These are phyloP conservation scores for Geranium incanum DNA, from an alignment of 441 rosid genomes.

Conservation along the genomic window DNA sequence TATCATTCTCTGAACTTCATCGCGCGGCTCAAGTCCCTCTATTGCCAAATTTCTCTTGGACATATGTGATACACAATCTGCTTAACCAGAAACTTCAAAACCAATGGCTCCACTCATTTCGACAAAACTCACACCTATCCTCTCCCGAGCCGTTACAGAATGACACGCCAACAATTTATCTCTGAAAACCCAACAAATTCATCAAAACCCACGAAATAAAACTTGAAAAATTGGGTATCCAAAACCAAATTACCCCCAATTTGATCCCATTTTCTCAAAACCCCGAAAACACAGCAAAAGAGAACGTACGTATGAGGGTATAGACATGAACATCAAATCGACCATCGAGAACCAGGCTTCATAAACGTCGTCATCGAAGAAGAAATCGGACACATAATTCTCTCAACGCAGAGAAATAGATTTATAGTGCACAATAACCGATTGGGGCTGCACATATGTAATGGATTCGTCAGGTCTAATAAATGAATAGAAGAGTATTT, in stretches of 20 bases:
- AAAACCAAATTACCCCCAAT: too few relatives aligned
- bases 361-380: slow-evolving; percentile 22
- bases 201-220: not conserved
- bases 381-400: not conserved
- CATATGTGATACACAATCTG: too few relatives aligned
- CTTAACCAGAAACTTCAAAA: slow-evolving; percentile 32
- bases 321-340: slow-evolving; percentile 24
- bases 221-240: not conserved
- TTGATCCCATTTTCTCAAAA: not conserved
- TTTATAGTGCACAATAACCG: too few relatives aligned
- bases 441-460: too few relatives aligned
- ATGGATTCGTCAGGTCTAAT: too few relatives aligned
- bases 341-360: slow-evolving; percentile 26
- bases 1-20: too few relatives aligned
- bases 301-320: slow-evolving; percentile 21
- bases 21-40: too few relatives aligned
- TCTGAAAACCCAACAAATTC: slow-evolving; percentile 21
- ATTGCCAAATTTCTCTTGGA: too few relatives aligned
- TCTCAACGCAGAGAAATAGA: too few relatives aligned
- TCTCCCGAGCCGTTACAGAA: slow-evolving; percentile 31
- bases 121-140: slow-evolving; percentile 25
- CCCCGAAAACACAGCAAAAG: not conserved
- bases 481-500: too few relatives aligned
- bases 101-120: slow-evolving; percentile 29
- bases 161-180: slow-evolving; percentile 31